Evolutionary conservation across 305 asterid genomes (phyloP).

Genomic region (Solanum hybrid): DNA sequence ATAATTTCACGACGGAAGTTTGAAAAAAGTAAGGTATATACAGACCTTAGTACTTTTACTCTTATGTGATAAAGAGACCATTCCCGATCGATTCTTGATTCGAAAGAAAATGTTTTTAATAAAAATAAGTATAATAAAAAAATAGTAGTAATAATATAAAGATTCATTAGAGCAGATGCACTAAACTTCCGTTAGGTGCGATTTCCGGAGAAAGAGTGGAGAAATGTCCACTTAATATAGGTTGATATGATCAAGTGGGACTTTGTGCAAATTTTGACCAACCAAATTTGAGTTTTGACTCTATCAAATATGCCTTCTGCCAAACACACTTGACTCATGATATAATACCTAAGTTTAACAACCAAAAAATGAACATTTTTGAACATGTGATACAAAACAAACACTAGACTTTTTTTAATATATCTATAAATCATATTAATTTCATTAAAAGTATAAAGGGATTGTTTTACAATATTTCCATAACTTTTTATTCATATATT

Average conservation of each 20-base stretch:
- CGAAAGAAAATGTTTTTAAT: no score
- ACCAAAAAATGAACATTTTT: not conserved
- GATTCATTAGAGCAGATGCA: not conserved
- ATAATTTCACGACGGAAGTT: no score
- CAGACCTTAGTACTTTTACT: not conserved
- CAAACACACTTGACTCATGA: not conserved
- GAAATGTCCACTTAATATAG: not conserved
- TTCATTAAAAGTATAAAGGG: not conserved
- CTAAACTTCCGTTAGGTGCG: accelerated
- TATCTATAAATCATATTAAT: not conserved
- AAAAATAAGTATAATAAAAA: no score
- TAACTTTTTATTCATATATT: not conserved
- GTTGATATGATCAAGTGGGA: not conserved
- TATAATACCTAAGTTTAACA: not conserved
- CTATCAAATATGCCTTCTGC: not conserved
- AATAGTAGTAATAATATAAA: no score
- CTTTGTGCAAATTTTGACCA: not conserved
- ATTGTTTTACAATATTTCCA: not conserved
- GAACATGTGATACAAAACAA: not conserved
- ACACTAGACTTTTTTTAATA: not conserved
- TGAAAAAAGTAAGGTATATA: no score
- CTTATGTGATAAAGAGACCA: not conserved
- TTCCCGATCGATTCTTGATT: no score
- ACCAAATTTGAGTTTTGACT: not conserved
- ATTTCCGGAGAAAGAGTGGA: not conserved